Evolutionary conservation across 139 green algal species (phyloP).

Genomic region (Chlamydomonas urium): DNA sequence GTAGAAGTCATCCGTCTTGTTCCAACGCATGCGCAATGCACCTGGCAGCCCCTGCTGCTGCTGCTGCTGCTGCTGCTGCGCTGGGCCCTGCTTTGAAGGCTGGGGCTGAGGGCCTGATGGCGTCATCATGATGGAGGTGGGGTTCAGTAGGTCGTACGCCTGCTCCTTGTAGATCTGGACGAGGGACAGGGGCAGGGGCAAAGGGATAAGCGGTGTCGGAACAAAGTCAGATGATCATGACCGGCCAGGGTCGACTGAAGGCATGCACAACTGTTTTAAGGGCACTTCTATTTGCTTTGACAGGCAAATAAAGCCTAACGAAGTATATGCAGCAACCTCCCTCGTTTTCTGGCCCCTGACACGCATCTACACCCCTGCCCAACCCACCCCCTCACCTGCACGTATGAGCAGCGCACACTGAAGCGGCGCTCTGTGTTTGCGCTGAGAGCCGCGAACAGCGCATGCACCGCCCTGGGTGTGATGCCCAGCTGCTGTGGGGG

Average conservation of each 20-base stretch:
- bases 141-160: constrained; percentile 43
- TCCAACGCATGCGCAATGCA: constrained; percentile 46
- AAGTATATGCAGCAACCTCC: too few relatives aligned
- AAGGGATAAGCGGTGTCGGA: too few relatives aligned
- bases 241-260: too few relatives aligned
- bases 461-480: constrained; percentile 32
- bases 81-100: too few relatives aligned
- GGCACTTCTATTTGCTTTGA: too few relatives aligned
- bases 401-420: constrained; percentile 27
- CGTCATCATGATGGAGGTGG: constrained; percentile 6
- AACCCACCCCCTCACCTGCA: too few relatives aligned
- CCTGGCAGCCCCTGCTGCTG: not conserved
- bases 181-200: not conserved
- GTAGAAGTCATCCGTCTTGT: constrained; percentile 44
- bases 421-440: not conserved
- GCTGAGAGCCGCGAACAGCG: constrained; percentile 9
- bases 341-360: too few relatives aligned
- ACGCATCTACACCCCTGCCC: too few relatives aligned
- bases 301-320: too few relatives aligned
- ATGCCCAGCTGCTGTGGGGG: constrained; percentile 40
- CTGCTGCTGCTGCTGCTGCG: not conserved
- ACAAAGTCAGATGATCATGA: too few relatives aligned
- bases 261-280: too few relatives aligned
- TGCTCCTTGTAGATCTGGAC: constrained; percentile 63
- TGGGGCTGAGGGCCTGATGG: too few relatives aligned